These are phyloP conservation scores for Candida sanyiensis DNA, from an alignment of 805 yeast genomes.

Conservation along the genomic window DNA sequence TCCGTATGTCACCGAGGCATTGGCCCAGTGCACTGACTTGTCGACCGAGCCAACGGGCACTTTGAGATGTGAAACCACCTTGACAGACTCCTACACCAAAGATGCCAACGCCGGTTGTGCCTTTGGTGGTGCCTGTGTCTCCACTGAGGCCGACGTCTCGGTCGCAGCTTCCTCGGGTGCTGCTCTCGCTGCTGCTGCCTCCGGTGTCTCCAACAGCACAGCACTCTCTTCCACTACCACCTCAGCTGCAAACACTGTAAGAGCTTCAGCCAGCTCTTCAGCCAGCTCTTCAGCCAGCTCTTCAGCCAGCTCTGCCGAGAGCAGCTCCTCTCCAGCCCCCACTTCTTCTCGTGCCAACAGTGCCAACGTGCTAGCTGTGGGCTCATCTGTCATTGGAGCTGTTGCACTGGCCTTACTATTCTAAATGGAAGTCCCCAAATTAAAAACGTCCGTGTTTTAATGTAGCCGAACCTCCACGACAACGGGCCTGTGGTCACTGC, in stretches of 20 bases:
- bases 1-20: conserved; percentile 25
- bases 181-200: conserved; percentile 9
- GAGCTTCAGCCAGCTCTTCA: no score
- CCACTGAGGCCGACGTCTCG: conserved; percentile 2
- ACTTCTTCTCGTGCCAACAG: conserved; percentile 12
- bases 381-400: conserved; percentile 9
- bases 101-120: conserved; percentile 17
- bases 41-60: conserved; percentile 27
- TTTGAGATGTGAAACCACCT: conserved; percentile 20
- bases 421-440: not conserved
- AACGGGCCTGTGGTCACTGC: conserved; percentile 45
- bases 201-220: not conserved
- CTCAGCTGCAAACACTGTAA: no score
- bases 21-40: conserved; percentile 25
- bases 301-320: no score
- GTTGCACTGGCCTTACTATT: conserved; percentile 7
- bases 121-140: conserved; percentile 13
- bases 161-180: no score
- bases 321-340: conserved; percentile 10
- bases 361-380: conserved; percentile 6
- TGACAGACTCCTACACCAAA: conserved; percentile 15
- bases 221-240: conserved; percentile 1
- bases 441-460: no score
- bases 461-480: conserved; percentile 27
- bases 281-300: no score